A percentile compares a stretch with the other conserved stretches of the same genome.
These are phyloP conservation scores for Chenopodium berlandieri DNA, from an alignment of 148 eudicot species.

Conservation along the genomic window DNA sequence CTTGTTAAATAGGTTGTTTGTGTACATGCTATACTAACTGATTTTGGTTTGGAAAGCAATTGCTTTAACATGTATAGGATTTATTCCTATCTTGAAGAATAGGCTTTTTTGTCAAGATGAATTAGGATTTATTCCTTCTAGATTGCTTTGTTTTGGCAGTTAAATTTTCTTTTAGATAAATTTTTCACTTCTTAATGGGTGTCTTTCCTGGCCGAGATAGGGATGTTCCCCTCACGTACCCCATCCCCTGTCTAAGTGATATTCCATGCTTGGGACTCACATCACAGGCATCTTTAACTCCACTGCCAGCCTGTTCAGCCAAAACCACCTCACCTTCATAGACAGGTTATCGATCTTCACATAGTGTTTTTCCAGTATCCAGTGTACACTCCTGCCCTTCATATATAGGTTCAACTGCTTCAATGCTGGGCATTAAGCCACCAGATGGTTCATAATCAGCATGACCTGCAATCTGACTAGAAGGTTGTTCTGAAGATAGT, in stretches of 20 bases:
- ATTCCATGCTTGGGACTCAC: conserved; percentile 37
- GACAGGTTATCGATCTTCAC: conserved; percentile 62
- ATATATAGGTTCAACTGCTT: conserved; percentile 69
- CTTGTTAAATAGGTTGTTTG: too few species aligned
- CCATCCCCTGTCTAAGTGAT: conserved; percentile 54
- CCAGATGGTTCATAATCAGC: conserved; percentile 43
- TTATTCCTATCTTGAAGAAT: too few species aligned
- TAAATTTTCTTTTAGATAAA: too few species aligned
- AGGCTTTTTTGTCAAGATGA: too few species aligned
- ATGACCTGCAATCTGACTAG: conserved; percentile 19
- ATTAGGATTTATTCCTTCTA: too few species aligned
- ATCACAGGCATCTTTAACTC: conserved; percentile 31
- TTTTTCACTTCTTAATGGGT: too few species aligned
- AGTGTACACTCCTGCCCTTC: conserved; percentile 92
- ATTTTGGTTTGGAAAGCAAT: too few species aligned
- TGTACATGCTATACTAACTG: too few species aligned
- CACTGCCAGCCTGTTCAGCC: conserved; percentile 63
- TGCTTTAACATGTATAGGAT: too few species aligned
- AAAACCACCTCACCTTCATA: conserved; percentile 90
- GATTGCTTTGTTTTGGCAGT: too few species aligned
- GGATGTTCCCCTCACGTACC: too few species aligned
- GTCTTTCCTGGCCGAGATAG: too few species aligned
- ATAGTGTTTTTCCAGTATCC: conserved; percentile 43
- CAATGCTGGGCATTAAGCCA: conserved; percentile 33
- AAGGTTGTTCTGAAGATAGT: conserved; percentile 27